Percentiles rank a stretch among this genome's conserved stretches.
These are phyloP conservation scores for Clitopilus passeckerianus DNA, from an alignment of 768 basidiomycete species.

Conservation along the genomic window DNA sequence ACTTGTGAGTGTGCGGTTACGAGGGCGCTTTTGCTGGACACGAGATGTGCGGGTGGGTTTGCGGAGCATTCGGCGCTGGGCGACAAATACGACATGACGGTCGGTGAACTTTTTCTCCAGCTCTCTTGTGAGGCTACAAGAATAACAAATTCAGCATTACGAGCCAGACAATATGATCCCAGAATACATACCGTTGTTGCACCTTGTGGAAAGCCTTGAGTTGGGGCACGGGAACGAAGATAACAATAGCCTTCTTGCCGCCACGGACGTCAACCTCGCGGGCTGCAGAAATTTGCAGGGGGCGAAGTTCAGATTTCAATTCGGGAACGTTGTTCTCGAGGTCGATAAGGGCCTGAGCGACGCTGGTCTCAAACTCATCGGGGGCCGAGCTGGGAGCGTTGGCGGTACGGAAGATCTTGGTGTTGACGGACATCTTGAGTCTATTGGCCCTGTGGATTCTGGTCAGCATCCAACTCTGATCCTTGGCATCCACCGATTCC, in stretches of 20 bases:
- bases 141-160: not conserved
- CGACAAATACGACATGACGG: constrained; percentile 98
- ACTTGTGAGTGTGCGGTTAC: constrained; percentile 92
- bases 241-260: constrained; percentile 98
- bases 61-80: constrained; percentile 96
- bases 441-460: constrained; percentile 25
- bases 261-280: constrained; percentile 99
- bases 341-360: constrained; percentile 96
- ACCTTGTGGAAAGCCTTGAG: constrained; percentile 98
- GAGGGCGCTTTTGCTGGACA: constrained; percentile 93
- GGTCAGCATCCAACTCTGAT: constrained; percentile 44
- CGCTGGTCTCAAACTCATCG: constrained; percentile 84
- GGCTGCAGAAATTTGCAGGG: constrained; percentile 95
- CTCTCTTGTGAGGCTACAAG: constrained; percentile 86
- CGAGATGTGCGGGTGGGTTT: constrained; percentile 94
- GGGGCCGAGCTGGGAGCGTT: constrained; percentile 89
- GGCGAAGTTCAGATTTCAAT: constrained; percentile 93
- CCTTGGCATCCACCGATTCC: constrained; percentile 54
- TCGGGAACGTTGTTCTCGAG: constrained; percentile 98
- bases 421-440: constrained; percentile 67
- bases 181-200: constrained; percentile 74
- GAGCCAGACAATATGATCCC: not conserved
- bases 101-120: constrained; percentile 99
- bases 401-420: constrained; percentile 93
- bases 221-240: constrained; percentile 97